A percentile compares a stretch with the other conserved stretches of the same genome.
Conservation (phyloP, 75 land plant genomes). For the Larix kaempferi region DNA sequence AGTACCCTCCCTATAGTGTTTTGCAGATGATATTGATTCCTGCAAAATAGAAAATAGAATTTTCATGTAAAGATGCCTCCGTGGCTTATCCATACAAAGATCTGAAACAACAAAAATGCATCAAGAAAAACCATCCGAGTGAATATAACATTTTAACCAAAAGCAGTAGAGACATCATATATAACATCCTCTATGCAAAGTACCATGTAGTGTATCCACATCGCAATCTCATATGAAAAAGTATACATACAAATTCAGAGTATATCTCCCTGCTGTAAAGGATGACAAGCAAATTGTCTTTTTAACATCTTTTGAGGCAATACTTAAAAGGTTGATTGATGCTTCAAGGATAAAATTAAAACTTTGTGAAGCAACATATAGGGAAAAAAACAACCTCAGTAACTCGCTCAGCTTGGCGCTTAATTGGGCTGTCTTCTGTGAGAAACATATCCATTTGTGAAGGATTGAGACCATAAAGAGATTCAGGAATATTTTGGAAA, state of each 20-base stretch:
- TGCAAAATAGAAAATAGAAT: slow-evolving; percentile 17
- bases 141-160: neutral
- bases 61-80: neutral
- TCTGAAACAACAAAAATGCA: neutral
- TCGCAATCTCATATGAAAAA: neutral
- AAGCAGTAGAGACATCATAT: neutral
- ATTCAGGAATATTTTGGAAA: slow-evolving; percentile 71
- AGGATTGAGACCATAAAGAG: slow-evolving; percentile 63
- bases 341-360: neutral
- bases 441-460: slow-evolving; percentile 90
- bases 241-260: neutral
- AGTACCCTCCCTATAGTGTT: slow-evolving; percentile 53
- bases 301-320: neutral
- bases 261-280: neutral
- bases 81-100: neutral
- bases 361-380: neutral
- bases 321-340: neutral
- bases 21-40: slow-evolving; percentile 79
- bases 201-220: neutral
- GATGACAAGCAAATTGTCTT: neutral
- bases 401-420: slow-evolving; percentile 51
- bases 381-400: slow-evolving; percentile 45
- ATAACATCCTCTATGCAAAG: neutral
- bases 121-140: neutral
- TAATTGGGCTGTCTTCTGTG: slow-evolving; percentile 68